These are phyloP conservation scores for Tuber melanosporum DNA, from an alignment of 495 filamentous ascomycete genomes.

Conservation along the genomic window DNA sequence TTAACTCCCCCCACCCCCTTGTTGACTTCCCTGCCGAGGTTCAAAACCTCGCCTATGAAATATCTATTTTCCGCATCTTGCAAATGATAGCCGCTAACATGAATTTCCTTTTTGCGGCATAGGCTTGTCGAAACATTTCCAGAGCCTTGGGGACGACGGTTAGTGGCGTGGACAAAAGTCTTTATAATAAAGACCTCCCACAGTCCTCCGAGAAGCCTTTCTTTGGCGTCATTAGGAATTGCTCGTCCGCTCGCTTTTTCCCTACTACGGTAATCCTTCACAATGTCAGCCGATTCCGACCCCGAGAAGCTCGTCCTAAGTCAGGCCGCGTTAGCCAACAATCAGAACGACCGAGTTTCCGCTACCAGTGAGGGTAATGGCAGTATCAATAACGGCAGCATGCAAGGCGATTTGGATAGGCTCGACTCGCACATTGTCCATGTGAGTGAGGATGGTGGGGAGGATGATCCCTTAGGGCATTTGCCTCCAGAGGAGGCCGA, in stretches of 20 bases:
- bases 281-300: not conserved
- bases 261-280: not conserved
- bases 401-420: slow-evolving; percentile 42
- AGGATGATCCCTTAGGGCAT: slow-evolving; percentile 51
- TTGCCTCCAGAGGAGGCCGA: slow-evolving; percentile 58
- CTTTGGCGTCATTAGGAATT: not conserved
- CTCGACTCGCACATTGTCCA: slow-evolving; percentile 51
- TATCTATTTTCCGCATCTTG: not conserved
- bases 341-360: not conserved
- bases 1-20: not conserved
- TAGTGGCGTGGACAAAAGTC: not conserved
- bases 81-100: not conserved
- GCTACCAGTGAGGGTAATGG: slow-evolving; percentile 7
- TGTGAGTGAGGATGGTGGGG: slow-evolving; percentile 41
- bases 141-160: not conserved
- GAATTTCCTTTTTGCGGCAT: not conserved
- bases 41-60: not conserved
- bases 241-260: not conserved
- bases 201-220: not conserved
- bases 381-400: not conserved
- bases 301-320: not conserved
- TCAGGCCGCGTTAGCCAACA: not conserved
- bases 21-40: not conserved
- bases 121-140: not conserved
- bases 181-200: not conserved